Base-by-base conservation (phyloP, 805 yeast species). In the Metschnikowia proteae region DNA sequence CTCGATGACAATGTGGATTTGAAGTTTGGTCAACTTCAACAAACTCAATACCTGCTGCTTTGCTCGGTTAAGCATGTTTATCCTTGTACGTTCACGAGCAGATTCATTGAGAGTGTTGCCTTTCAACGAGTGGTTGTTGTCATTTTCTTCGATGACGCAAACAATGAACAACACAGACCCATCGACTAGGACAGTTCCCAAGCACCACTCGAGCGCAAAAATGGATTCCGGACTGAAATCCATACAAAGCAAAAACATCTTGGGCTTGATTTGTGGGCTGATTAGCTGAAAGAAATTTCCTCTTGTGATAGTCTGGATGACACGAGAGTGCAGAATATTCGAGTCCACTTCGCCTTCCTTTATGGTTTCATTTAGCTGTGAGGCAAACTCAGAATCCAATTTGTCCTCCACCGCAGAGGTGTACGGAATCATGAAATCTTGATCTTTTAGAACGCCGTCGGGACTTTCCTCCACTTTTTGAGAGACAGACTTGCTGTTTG, bases 131-230 rank as follows among this genome's bases (percentile, higher is more conserved):
- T 71, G 77, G 54, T 73, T 71, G 46, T 54, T 56, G 52, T 72
- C 77, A 52, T 64, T 72, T 17, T 73, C 78, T 37, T 58, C 60
- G 48, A 76, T 73, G 9, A 80, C 84, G 55, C 80, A 79, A 26
- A 88, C 81, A 22, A 88, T 79, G 62, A 86, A 88, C 47, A 90
- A 66, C 0, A 90, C 88, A 46, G 89, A 86, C 0, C 94, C 94
- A 60, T 88, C 90, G 23, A 83, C 85, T 41, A 90, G 73, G 0
- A 89, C 84, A 0, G 96, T 80, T 2, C 97, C 97, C 56, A 91
- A 74, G 38, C 90, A 80, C 86, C 96, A 90, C 59, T 88, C 94
- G 23, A 91, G 72, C 0, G 97, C 94, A 64, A 86, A 86, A 34
- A 76, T 74, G 2, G 96, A 84, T 62, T 89, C 97, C 0, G 88